Base-by-base conservation (phyloP, 768 basidiomycete species). In the Tricholoma flavovirens region DNA sequence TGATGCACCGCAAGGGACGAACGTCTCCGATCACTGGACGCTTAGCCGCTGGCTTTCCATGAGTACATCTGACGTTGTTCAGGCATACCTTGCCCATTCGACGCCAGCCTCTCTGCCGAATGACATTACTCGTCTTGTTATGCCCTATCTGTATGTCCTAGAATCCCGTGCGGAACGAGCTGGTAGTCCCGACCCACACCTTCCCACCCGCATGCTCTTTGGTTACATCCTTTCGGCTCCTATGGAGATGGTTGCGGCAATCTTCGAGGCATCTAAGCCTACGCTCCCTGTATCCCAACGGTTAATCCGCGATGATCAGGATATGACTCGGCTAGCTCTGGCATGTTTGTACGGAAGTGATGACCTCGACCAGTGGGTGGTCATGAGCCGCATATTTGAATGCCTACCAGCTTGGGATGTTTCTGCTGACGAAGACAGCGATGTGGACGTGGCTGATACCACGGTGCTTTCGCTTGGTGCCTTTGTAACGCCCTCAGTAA, bases 261-360 rank as follows among this genome's bases (percentile, higher is more conserved):
- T 98, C 29, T 94, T 97, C 63, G 91, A 94, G 62, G 84, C 86
- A 1, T 96, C 93, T 6, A 99, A 98, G 67, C 93, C 94, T 9
- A 97, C 92, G 2, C 73, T 94, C 36, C 81, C 88, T 2, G 56
- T 69, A 1, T 67, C 81, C 2, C 84, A 88, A 56, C 82, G 96
- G 24, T 76, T 98, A 32, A 80, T 99, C 59, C 80, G 81, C 54
- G 79, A 84, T 54, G 92, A 98, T 62, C 83, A 89, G 62, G 90
- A 93, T 61, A 83, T 95, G 66, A 92, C 85, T 12, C 82, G 88
- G 10, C 70, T 98, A 12, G 94, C 95, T 3, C 82, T 98, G 11
- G 88, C 94, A 6, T 88, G 87, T 63, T 71, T 98, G 21, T 99
- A 99, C 59, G 93, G 93, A 12, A 88, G 82, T 62, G 79, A 84